Evolutionary conservation across 2,329 filamentous ascomycete species (phyloP).

Genomic region (Coleophoma cylindrospora): DNA sequence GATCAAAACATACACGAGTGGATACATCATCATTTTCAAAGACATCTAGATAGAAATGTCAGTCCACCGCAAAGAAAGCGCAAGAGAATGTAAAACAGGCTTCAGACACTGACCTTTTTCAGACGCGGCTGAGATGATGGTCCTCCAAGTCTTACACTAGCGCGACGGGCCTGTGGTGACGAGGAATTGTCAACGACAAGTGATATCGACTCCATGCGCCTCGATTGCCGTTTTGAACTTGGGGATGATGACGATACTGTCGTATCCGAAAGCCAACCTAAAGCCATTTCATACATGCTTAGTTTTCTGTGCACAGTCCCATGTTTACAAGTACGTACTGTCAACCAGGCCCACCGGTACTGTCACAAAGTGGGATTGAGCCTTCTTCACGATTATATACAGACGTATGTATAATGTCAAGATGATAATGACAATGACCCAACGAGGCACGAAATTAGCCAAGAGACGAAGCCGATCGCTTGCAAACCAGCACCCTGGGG

Average conservation of each 20-base stretch:
- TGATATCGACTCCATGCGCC: not conserved
- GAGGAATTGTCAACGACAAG: not conserved
- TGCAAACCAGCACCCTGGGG: slow-evolving; percentile 34
- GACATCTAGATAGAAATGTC: slow-evolving; percentile 25
- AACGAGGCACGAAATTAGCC: slow-evolving; percentile 36
- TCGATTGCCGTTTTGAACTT: not conserved
- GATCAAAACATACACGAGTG: slow-evolving; percentile 34
- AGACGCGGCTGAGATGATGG: no score
- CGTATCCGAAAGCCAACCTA: no score
- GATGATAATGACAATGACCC: slow-evolving; percentile 34
- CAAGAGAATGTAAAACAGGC: not conserved
- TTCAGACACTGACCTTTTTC: no score
- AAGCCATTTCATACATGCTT: no score
- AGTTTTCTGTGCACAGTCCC: no score
- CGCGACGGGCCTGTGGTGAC: no score
- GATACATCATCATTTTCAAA: slow-evolving; percentile 36
- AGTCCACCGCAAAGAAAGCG: not conserved
- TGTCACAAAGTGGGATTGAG: slow-evolving; percentile 17
- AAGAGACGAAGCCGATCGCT: slow-evolving; percentile 31
- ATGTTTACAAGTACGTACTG: not conserved
- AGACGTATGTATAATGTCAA: slow-evolving; percentile 32
- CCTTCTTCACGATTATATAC: slow-evolving; percentile 33
- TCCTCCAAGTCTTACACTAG: no score
- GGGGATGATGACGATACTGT: not conserved
- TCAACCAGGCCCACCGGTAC: not conserved